Evolutionary conservation across 129 eudicot genomes (phyloP).

Genomic region (Escallonia rubra): DNA sequence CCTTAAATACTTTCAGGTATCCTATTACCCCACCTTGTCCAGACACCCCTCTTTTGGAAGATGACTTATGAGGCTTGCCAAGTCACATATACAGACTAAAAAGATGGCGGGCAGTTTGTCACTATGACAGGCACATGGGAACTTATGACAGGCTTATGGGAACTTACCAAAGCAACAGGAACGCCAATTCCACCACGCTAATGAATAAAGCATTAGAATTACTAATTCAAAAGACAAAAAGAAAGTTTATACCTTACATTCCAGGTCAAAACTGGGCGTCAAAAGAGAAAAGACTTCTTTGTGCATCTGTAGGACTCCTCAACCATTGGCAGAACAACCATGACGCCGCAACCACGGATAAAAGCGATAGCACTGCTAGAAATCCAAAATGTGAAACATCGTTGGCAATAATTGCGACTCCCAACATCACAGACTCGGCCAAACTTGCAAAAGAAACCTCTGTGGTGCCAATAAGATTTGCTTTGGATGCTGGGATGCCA

Average conservation of each 20-base stretch:
- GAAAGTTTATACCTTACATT: conserved; percentile 12
- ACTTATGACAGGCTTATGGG: neutral
- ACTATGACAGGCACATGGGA: neutral
- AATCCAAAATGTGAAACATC: conserved; percentile 88
- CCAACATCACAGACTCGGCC: conserved; percentile 84
- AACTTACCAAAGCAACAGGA: neutral
- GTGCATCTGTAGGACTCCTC: conserved; percentile 69
- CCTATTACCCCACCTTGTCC: no score
- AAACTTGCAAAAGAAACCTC: conserved; percentile 95
- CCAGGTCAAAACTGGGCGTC: conserved; percentile 26
- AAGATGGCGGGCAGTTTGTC: neutral
- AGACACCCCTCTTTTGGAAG: no score
- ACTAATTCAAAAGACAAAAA: no score
- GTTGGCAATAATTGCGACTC: conserved; percentile 87
- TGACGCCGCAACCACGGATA: conserved; percentile 87
- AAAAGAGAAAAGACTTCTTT: conserved; percentile 57
- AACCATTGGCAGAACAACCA: conserved; percentile 84
- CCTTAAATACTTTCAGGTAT: no score
- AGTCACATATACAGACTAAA: neutral
- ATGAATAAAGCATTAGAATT: no score
- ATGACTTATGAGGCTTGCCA: neutral
- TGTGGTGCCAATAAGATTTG: conserved; percentile 91
- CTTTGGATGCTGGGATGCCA: conserved; percentile 92
- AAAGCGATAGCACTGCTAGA: conserved; percentile 72
- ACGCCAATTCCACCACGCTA: neutral